Percentiles rank a stretch among this genome's conserved stretches.
These are phyloP conservation scores for Fusarium udum DNA, from an alignment of 2,329 filamentous ascomycete genomes.

Conservation along the genomic window DNA sequence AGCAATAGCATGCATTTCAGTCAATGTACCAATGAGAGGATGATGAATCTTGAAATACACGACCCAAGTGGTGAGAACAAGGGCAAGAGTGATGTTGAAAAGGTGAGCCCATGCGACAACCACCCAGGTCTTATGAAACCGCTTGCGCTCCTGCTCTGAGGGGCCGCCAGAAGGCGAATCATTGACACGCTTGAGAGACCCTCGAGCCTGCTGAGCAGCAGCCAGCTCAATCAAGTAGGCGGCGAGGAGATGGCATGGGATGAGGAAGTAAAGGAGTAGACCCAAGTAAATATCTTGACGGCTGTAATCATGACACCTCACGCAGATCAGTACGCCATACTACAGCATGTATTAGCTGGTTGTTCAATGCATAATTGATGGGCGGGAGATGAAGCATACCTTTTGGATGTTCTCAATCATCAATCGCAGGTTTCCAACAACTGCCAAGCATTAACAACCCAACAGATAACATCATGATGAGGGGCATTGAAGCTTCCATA, in stretches of 20 bases:
- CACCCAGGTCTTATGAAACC: constrained; percentile 81
- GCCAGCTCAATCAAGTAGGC: constrained; percentile 89
- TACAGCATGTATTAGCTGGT: constrained; percentile 48
- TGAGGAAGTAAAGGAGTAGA: constrained; percentile 81
- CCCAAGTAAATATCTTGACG: constrained; percentile 80
- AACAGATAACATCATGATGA: constrained; percentile 21
- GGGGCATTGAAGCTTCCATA: constrained; percentile 53
- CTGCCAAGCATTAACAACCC: constrained; percentile 54
- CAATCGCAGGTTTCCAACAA: constrained; percentile 91
- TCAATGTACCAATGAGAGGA: constrained; percentile 90
- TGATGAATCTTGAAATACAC: constrained; percentile 95
- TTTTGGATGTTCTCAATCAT: constrained; percentile 98
- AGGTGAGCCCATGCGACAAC: constrained; percentile 83
- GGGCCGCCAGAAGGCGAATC: constrained; percentile 57
- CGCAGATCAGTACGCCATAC: constrained; percentile 95
- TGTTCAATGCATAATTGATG: background rate
- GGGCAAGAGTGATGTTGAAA: constrained; percentile 82
- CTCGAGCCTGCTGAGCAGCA: constrained; percentile 81
- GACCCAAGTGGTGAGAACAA: constrained; percentile 81
- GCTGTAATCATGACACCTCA: constrained; percentile 88
- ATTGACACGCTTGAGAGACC: constrained; percentile 65
- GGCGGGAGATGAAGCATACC: constrained; percentile 55
- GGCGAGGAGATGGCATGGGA: constrained; percentile 89
- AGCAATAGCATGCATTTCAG: constrained; percentile 90
- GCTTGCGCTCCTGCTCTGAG: constrained; percentile 68